These are phyloP conservation scores for Rauvolfia tetraphylla DNA, from an alignment of 257 asterid species.

Conservation along the genomic window DNA sequence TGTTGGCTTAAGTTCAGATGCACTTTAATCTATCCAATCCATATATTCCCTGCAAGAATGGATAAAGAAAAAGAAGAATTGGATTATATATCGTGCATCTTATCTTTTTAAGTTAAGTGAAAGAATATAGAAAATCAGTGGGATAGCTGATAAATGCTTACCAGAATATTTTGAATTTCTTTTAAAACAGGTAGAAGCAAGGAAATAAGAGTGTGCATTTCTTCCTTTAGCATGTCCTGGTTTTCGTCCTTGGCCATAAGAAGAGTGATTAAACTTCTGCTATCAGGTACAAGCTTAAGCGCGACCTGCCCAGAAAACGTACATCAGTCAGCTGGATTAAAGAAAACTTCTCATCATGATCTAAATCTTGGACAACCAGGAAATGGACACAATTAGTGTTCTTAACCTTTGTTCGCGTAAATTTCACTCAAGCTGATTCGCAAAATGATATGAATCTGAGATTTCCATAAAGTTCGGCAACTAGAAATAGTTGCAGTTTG, in stretches of 20 bases:
- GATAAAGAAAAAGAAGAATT: neutral
- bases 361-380: neutral
- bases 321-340: neutral
- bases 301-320: conserved; percentile 46
- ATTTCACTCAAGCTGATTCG: neutral
- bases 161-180: conserved; percentile 52
- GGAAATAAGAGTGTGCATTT: conserved; percentile 43
- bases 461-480: neutral
- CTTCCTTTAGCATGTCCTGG: conserved; percentile 46
- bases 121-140: neutral
- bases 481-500: too few relatives aligned
- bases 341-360: neutral
- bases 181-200: conserved; percentile 50
- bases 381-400: too few relatives aligned
- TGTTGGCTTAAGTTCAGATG: conserved; percentile 30
- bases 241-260: conserved; percentile 57
- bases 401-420: neutral
- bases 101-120: too few relatives aligned
- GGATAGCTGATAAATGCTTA: conserved; percentile 20
- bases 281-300: conserved; percentile 73
- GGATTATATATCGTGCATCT: too few relatives aligned
- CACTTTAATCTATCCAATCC: conserved; percentile 66
- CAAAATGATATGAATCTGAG: too few relatives aligned
- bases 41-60: conserved; percentile 44
- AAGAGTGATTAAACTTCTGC: conserved; percentile 30